Percentiles rank a stretch among this genome's conserved stretches.
These are phyloP conservation scores for Pleurotus ostreatus DNA, from an alignment of 768 basidiomycete genomes.

Conservation along the genomic window DNA sequence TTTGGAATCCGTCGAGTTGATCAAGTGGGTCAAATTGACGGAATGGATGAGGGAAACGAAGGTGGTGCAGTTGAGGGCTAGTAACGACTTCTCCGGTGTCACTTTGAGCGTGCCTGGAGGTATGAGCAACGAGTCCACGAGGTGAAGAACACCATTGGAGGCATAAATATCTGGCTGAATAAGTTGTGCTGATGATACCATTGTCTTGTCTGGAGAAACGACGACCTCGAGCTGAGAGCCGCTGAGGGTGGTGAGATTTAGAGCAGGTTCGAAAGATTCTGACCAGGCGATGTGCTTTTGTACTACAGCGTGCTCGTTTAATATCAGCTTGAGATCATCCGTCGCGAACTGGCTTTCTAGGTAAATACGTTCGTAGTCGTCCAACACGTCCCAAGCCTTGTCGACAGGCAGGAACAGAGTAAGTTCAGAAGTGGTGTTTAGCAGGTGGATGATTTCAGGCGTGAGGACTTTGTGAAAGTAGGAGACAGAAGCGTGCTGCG, in stretches of 20 bases:
- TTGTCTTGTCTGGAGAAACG: conserved; percentile 49
- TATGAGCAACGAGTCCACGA: conserved; percentile 78
- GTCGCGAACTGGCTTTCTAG: conserved; percentile 84
- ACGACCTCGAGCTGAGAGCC: conserved; percentile 63
- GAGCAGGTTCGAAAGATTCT: conserved; percentile 48
- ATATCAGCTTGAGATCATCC: conserved; percentile 72
- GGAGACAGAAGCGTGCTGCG: conserved; percentile 55
- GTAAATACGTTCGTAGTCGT: conserved; percentile 78
- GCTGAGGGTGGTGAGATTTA: conserved; percentile 60
- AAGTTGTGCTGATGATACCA: conserved; percentile 55
- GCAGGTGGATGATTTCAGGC: conserved; percentile 45
- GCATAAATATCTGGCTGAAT: conserved; percentile 84
- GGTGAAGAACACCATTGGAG: conserved; percentile 92
- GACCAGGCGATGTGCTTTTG: conserved; percentile 61
- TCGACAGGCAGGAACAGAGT: conserved; percentile 90
- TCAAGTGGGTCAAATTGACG: conserved; percentile 64
- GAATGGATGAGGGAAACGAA: conserved; percentile 89
- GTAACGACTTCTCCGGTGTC: conserved; percentile 93
- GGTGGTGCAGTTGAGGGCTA: conserved; percentile 85
- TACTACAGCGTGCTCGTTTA: conserved; percentile 74
- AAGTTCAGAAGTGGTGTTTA: conserved; percentile 67
- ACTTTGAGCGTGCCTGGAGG: conserved; percentile 71
- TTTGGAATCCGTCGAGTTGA: conserved; percentile 63
- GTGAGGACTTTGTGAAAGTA: conserved; percentile 76
- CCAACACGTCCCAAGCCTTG: conserved; percentile 75